Percentiles rank a stretch among this genome's conserved stretches.
These are phyloP conservation scores for Isabelozyma gotoi DNA, from an alignment of 805 yeast genomes.

Conservation along the genomic window DNA sequence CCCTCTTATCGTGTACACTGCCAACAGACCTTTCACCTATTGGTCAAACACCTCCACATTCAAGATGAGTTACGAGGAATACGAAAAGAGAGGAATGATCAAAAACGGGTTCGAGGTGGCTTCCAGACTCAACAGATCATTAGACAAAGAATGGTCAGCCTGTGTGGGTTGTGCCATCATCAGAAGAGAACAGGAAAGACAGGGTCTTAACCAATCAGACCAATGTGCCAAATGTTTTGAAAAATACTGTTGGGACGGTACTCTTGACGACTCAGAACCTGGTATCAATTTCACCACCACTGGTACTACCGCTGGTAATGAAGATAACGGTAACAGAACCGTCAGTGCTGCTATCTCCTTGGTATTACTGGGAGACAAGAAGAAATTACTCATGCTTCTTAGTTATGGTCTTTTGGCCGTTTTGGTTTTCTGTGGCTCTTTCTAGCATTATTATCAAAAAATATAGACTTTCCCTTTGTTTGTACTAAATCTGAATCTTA, in stretches of 20 bases:
- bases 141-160: slow-evolving; percentile 66
- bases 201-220: slow-evolving; percentile 55
- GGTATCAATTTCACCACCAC: slow-evolving; percentile 28
- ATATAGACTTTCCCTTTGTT: neutral
- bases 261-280: slow-evolving; percentile 12
- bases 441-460: slow-evolving; percentile 1
- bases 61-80: slow-evolving; percentile 58
- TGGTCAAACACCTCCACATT: slow-evolving; percentile 73
- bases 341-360: slow-evolving; percentile 16
- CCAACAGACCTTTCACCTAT: slow-evolving; percentile 67
- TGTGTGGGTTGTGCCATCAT: slow-evolving; percentile 84
- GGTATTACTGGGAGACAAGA: slow-evolving; percentile 6
- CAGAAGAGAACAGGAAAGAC: slow-evolving; percentile 74
- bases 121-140: slow-evolving; percentile 63
- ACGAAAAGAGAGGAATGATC: slow-evolving; percentile 59
- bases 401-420: slow-evolving; percentile 20
- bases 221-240: slow-evolving; percentile 74
- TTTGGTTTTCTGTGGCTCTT: slow-evolving; percentile 12
- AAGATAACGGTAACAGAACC: slow-evolving; percentile 19
- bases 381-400: slow-evolving; percentile 10
- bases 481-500: no score
- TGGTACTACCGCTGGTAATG: slow-evolving; percentile 26
- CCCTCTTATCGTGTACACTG: slow-evolving; percentile 76
- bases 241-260: slow-evolving; percentile 76
- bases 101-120: slow-evolving; percentile 73